These are phyloP conservation scores for Ascochyta pisi DNA, from an alignment of 2,329 filamentous ascomycete genomes.

Conservation along the genomic window DNA sequence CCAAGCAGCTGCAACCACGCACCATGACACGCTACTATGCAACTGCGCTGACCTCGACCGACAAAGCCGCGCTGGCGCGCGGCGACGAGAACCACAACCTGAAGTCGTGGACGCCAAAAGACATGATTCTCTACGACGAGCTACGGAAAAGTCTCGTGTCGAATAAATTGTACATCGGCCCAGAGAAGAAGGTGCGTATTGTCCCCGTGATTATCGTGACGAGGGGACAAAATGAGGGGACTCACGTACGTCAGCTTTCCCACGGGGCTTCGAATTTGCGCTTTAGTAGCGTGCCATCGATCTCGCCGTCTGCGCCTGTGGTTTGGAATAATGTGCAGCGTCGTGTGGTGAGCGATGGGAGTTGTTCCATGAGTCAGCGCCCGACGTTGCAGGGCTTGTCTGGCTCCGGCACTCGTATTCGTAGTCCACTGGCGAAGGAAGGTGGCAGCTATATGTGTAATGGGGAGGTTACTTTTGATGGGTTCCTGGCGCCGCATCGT, in stretches of 20 bases:
- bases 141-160: constrained; percentile 20
- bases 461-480: constrained; percentile 33
- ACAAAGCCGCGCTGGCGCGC: constrained; percentile 21
- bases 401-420: constrained; percentile 1
- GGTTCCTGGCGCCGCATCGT: constrained; percentile 33
- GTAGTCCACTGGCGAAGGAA: constrained; percentile 22
- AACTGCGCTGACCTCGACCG: constrained; percentile 23
- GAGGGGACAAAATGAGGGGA: constrained; percentile 4
- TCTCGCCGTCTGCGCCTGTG: not conserved
- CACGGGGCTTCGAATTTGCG: not conserved
- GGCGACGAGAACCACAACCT: constrained; percentile 32
- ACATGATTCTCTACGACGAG: constrained; percentile 17
- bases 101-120: constrained; percentile 20
- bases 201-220: constrained; percentile 16
- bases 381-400: not conserved
- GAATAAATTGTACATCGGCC: constrained; percentile 6
- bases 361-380: constrained; percentile 15
- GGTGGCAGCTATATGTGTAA: constrained; percentile 12
- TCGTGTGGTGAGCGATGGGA: constrained; percentile 16
- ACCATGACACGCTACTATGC: constrained; percentile 29
- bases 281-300: not conserved
- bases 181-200: constrained; percentile 23
- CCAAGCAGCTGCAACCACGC: not conserved
- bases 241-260: constrained; percentile 9
- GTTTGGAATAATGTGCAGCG: not conserved